These are phyloP conservation scores for Cryptococcus amylolentus DNA, from an alignment of 1,284 basidiomycete species.

Conservation along the genomic window DNA sequence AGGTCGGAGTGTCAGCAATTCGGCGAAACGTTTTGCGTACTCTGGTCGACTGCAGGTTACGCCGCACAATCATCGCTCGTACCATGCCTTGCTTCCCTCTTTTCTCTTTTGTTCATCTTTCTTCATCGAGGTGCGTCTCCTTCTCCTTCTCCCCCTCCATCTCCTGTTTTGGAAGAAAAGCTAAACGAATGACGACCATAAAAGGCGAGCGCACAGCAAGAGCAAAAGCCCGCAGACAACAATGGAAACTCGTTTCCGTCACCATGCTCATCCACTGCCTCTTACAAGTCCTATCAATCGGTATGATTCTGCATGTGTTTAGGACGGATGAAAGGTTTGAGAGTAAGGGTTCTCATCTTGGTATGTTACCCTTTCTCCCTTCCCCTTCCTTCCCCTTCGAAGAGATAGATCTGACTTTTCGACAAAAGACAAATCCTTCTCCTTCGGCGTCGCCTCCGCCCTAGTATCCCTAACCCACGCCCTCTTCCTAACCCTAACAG, in stretches of 20 bases:
- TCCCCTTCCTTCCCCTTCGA: not conserved
- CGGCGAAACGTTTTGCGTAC: slow-evolving; percentile 47
- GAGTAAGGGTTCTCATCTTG: slow-evolving; percentile 33
- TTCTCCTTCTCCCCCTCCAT: not conserved
- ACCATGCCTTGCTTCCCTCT: slow-evolving; percentile 44
- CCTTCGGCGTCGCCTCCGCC: slow-evolving; percentile 43
- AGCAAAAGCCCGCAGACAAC: slow-evolving; percentile 43
- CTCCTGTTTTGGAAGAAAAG: not conserved
- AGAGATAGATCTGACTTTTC: not conserved
- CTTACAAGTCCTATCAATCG: slow-evolving; percentile 40
- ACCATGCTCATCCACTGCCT: slow-evolving; percentile 46
- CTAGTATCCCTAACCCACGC: slow-evolving; percentile 37
- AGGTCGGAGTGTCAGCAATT: slow-evolving; percentile 47
- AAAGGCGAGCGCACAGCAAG: slow-evolving; percentile 41
- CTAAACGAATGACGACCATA: not conserved
- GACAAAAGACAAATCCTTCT: slow-evolving; percentile 37
- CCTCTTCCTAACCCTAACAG: slow-evolving; percentile 43
- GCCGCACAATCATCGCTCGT: slow-evolving; percentile 46
- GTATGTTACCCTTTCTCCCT: slow-evolving; percentile 18
- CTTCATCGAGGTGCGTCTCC: slow-evolving; percentile 42
- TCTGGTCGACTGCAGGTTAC: slow-evolving; percentile 46
- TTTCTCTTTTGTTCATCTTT: slow-evolving; percentile 48
- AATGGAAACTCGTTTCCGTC: slow-evolving; percentile 49
- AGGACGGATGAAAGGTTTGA: slow-evolving; percentile 44
- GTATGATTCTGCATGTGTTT: slow-evolving; percentile 45